A percentile compares a stretch with the other conserved stretches of the same genome.
These are phyloP conservation scores for Auricularia auricula-judae DNA, from an alignment of 768 basidiomycete genomes.

Conservation along the genomic window DNA sequence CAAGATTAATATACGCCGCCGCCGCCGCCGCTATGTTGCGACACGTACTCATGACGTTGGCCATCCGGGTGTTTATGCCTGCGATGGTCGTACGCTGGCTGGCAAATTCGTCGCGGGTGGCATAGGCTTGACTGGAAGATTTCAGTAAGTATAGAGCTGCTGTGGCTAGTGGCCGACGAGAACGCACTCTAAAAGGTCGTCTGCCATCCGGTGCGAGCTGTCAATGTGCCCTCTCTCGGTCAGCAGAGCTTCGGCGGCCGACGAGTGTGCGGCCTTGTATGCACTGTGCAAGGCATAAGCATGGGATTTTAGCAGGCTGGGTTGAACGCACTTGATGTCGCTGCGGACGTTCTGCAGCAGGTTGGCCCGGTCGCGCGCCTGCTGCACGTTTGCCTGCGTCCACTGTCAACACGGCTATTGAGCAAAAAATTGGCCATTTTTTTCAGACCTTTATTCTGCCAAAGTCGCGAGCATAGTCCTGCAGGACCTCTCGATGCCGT, in stretches of 20 bases:
- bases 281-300: constrained; percentile 37
- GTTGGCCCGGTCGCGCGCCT: constrained; percentile 78
- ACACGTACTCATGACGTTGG: constrained; percentile 64
- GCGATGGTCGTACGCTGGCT: constrained; percentile 67
- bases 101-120: constrained; percentile 86
- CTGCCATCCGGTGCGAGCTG: constrained; percentile 89
- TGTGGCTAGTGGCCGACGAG: background rate
- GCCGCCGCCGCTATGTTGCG: background rate
- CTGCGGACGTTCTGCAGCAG: constrained; percentile 84
- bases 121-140: constrained; percentile 79
- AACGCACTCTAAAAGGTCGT: constrained; percentile 75
- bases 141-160: background rate
- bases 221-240: constrained; percentile 85
- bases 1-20: background rate
- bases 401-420: background rate
- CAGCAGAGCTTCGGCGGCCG: constrained; percentile 75
- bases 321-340: constrained; percentile 74
- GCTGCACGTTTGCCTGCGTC: constrained; percentile 60
- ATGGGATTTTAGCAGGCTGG: background rate
- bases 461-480: constrained; percentile 80
- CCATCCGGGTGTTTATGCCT: constrained; percentile 77
- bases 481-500: constrained; percentile 79
- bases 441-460: constrained; percentile 65
- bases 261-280: constrained; percentile 59
- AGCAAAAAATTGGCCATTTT: background rate